Evolutionary conservation across 2,329 filamentous ascomycete genomes (phyloP), one percentile per base, ranked within the genome.

Genomic region (Botrytis elliptica): DNA sequence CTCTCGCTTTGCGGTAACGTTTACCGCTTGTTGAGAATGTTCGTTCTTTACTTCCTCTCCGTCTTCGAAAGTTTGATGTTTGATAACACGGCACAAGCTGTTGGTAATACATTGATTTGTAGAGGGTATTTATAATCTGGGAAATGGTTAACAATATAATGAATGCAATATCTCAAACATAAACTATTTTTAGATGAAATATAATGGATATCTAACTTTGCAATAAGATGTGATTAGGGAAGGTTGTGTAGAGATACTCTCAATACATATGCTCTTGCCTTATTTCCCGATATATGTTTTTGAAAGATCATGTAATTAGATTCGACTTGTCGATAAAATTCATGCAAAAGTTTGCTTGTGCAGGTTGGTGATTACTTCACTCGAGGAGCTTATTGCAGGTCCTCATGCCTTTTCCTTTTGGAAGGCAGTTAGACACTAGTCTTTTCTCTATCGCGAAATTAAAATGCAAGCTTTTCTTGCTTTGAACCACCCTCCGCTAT

Each of bases 271-370:
- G n/a, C 4, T 1, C 7, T 55, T 55, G 52, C n/a, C n/a, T 4
- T 29, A 3, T 29, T 29, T 84, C 2, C 83, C 0, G 85, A 87
- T 78, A 85, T 12, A 85, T 87, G 82, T 8, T 29, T 55, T 29
- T 18, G 33, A 22, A 40, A 8, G 16, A 9, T 40, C 33, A 67
- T 90, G 29, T 87, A 87, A 0, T 88, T 87, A 74, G 86, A 68
- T 57, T 33, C 18, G 10, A 42, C 16, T 20, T 38, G 16, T 67
- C 4, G 2, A 5, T 25, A 12, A n/a, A 42, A 10, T 22, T 33
- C 22, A 42, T 33, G 25, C 8, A 38, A 46, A 20, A 44, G 9
- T 20, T 44, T 44, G 18, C 9, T 22, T 44, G 16, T 29, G 18
- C 8, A 29, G 36, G 14, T 29, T 68, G 4, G 2, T 14, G 1